Evolutionary conservation across 495 filamentous ascomycete genomes (phyloP).

Genomic region (Podospora pseudoanserina): DNA sequence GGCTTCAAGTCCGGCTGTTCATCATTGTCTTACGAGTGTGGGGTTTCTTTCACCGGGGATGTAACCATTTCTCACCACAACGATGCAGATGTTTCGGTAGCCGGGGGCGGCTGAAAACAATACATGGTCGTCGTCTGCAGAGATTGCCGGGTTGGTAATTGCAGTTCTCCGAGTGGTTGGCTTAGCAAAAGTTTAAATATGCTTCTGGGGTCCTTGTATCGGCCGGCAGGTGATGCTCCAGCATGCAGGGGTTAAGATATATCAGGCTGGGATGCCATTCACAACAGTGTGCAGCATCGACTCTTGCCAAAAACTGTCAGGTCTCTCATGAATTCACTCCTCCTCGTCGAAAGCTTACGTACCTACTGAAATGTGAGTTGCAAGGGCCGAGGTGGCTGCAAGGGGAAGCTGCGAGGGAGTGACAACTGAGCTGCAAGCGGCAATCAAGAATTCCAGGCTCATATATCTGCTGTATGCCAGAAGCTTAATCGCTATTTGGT

Average conservation of each 20-base stretch:
- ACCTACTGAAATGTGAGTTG: too few species aligned
- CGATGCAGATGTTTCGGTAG: conserved; percentile 17
- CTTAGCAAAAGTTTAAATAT: not conserved
- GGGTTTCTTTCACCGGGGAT: not conserved
- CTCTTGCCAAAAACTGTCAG: too few species aligned
- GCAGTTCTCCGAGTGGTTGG: not conserved
- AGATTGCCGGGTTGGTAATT: conserved; percentile 3
- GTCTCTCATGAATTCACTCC: too few species aligned
- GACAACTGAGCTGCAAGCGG: too few species aligned
- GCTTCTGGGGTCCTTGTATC: not conserved
- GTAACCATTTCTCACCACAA: not conserved
- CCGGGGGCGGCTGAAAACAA: conserved; percentile 21
- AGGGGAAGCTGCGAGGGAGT: too few species aligned
- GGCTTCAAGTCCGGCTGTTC: conserved; percentile 14
- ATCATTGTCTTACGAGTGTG: not conserved
- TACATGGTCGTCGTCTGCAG: not conserved
- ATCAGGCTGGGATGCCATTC: too few species aligned
- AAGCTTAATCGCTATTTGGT: conserved; percentile 2
- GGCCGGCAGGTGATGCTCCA: not conserved
- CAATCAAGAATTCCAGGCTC: too few species aligned
- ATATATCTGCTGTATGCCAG: not conserved
- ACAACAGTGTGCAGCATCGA: too few species aligned
- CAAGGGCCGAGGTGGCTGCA: not conserved
- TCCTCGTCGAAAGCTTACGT: too few species aligned
- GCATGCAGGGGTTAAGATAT: too few species aligned